These are phyloP conservation scores for Cordyceps militaris DNA, from an alignment of 2,329 filamentous ascomycete species.

Conservation along the genomic window DNA sequence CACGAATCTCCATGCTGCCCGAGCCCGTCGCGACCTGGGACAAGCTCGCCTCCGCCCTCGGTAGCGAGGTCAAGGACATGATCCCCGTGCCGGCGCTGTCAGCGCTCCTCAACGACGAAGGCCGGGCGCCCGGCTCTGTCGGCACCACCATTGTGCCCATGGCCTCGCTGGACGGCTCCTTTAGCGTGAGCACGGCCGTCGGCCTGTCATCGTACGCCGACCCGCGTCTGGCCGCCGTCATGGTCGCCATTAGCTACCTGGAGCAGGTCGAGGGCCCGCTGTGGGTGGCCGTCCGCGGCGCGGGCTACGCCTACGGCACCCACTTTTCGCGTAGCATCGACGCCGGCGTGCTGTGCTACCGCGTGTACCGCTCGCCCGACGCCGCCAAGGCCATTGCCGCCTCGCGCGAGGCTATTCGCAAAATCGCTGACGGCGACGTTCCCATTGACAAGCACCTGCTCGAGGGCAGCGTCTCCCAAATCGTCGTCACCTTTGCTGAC, in stretches of 20 bases:
- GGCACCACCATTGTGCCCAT: constrained; percentile 79
- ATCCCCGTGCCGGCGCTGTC: constrained; percentile 63
- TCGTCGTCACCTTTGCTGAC: constrained; percentile 80
- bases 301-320: constrained; percentile 85
- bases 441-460: constrained; percentile 74
- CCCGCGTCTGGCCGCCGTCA: constrained; percentile 70
- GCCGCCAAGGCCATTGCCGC: constrained; percentile 78
- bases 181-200: constrained; percentile 65
- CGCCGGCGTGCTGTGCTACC: constrained; percentile 73
- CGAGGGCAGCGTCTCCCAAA: constrained; percentile 82
- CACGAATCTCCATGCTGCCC: constrained; percentile 65
- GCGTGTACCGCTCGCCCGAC: constrained; percentile 85
- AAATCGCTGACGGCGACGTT: constrained; percentile 63
- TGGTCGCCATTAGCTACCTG: constrained; percentile 86
- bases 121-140: constrained; percentile 65
- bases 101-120: constrained; percentile 67
- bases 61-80: constrained; percentile 39
- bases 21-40: constrained; percentile 78
- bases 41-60: constrained; percentile 32
- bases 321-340: constrained; percentile 72
- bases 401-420: constrained; percentile 65
- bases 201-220: constrained; percentile 72
- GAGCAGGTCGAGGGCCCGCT: constrained; percentile 90
- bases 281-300: constrained; percentile 88
- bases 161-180: constrained; percentile 87